A percentile compares a stretch with the other conserved stretches of the same genome.
Evolutionary conservation across 108 stramenopile species (phyloP).

Genomic region (Phaeodactylum tricornutum): DNA sequence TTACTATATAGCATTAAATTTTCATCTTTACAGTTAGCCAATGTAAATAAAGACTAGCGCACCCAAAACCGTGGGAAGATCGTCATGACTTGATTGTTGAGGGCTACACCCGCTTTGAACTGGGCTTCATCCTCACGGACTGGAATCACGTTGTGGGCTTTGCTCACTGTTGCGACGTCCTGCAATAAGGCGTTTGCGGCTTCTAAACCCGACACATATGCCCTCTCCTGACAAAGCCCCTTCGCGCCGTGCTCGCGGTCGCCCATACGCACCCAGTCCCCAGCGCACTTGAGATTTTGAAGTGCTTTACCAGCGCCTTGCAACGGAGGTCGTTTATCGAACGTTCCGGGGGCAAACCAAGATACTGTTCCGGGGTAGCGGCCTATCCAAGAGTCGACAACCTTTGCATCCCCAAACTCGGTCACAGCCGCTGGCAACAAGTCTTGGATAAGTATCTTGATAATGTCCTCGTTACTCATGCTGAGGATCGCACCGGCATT

Average conservation of each 20-base stretch:
- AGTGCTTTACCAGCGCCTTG: slow-evolving; percentile 45
- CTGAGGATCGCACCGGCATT: slow-evolving; percentile 79
- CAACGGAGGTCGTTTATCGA: slow-evolving; percentile 62
- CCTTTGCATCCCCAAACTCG: slow-evolving; percentile 60
- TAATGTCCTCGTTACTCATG: slow-evolving; percentile 72
- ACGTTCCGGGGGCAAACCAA: slow-evolving; percentile 86
- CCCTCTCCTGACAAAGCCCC: slow-evolving; percentile 89
- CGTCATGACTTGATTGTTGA: slow-evolving; percentile 69
- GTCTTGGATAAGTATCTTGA: slow-evolving; percentile 65
- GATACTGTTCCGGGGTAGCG: slow-evolving; percentile 76
- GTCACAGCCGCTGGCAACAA: slow-evolving; percentile 70
- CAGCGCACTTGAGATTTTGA: slow-evolving; percentile 76
- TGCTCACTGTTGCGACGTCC: slow-evolving; percentile 3
- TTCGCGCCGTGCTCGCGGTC: slow-evolving; percentile 89
- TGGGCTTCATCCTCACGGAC: slow-evolving; percentile 85
- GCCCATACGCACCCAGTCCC: slow-evolving; percentile 91
- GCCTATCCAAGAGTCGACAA: slow-evolving; percentile 85
- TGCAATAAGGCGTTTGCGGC: slow-evolving; percentile 72
- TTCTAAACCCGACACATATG: slow-evolving; percentile 80
- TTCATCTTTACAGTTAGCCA: too few relatives aligned
- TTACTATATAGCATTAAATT: too few relatives aligned
- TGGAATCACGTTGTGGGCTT: slow-evolving; percentile 48
- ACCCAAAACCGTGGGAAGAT: slow-evolving; percentile 69
- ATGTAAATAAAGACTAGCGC: slow-evolving; percentile 37
- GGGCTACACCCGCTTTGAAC: slow-evolving; percentile 55